Evolutionary conservation across 495 filamentous ascomycete genomes (phyloP), one percentile per base, ranked within the genome.

Genomic region (Aspergillus sparsus): DNA sequence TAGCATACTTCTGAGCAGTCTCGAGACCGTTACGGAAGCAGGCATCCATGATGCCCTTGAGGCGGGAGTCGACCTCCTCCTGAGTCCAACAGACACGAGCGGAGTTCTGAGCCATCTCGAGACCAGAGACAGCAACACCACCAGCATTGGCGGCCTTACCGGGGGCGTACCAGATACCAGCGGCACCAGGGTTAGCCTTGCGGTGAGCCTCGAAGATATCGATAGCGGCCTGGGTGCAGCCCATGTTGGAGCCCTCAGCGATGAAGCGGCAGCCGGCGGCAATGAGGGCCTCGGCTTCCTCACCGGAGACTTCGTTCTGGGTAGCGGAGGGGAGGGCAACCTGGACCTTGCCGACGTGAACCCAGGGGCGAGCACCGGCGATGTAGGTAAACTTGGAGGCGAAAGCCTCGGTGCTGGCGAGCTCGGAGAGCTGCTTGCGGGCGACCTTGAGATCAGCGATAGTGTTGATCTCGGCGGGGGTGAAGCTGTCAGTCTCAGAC

Each of bases 101-200:
- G 58, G 87, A 91, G 83, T 98, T 98, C 86, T 98, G 94, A 31
- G 93, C 93, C 94, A 98, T 98, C 83, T 98, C 94, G 42, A 98
- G 88, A 65, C 94, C 94, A 21, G 92, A 97, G 15, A 98, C 94
- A 42, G 94, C 94, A 57, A 98, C 94, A 82, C 94, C 94, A 76
- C 94, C 94, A 58, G 91, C 91, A 82, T 98, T 98, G 79, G 94
- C 91, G 50, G 94, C 94, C 84, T 79, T 85, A 70, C 92, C 93
- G 56, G 93, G 94, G 12, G 87, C 94, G 75, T 98, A 98, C 94
- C 94, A 98, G 72, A 96, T 89, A 64, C 89, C 86, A 10, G 81
- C 72, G 31, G 71, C 77, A 53, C 83, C 85, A 71, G 84, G 79
- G 77, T 89, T 88, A 66, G 80, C 81, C 66, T 84, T 84, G 54